Percentiles rank a stretch among this genome's conserved stretches.
phyloP scores from a whole-genome alignment of 1,284 basidiomycete genomes.

The Ganoderma meredithae region DNA sequence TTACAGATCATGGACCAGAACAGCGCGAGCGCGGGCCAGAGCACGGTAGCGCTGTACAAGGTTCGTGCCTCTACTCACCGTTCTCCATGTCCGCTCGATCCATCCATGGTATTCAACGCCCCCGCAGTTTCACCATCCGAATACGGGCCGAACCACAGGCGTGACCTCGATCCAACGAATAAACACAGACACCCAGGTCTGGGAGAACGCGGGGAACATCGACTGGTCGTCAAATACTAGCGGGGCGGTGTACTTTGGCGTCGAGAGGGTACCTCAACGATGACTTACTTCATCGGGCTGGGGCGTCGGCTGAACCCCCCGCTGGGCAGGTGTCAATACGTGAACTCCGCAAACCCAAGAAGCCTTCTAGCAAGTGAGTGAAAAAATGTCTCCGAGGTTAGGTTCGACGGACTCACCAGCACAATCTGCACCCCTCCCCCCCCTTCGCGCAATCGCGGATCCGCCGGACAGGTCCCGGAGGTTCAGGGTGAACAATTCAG shows the following conservation, averaged over 20 bases:
- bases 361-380: slow-evolving; percentile 56
- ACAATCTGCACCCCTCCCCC: background rate
- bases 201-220: slow-evolving; percentile 60
- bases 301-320: slow-evolving; percentile 9
- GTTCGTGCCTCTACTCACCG: slow-evolving; percentile 36
- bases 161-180: slow-evolving; percentile 58
- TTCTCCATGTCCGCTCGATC: background rate
- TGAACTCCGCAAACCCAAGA: slow-evolving; percentile 59
- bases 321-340: slow-evolving; percentile 49
- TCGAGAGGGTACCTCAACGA: slow-evolving; percentile 48
- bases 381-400: background rate
- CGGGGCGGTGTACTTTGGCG: slow-evolving; percentile 57
- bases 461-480: slow-evolving; percentile 53
- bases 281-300: background rate
- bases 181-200: slow-evolving; percentile 51
- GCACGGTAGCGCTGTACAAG: slow-evolving; percentile 56
- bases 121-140: slow-evolving; percentile 60
- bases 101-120: background rate
- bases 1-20: slow-evolving; percentile 45
- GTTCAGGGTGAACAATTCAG: slow-evolving; percentile 56
- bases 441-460: background rate
- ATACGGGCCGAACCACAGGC: slow-evolving; percentile 51
- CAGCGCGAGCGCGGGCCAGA: slow-evolving; percentile 9
- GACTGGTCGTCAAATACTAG: slow-evolving; percentile 56
- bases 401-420: slow-evolving; percentile 8